Conservation (phyloP, 441 rosid species). For the Rhodomyrtus psidioides region DNA sequence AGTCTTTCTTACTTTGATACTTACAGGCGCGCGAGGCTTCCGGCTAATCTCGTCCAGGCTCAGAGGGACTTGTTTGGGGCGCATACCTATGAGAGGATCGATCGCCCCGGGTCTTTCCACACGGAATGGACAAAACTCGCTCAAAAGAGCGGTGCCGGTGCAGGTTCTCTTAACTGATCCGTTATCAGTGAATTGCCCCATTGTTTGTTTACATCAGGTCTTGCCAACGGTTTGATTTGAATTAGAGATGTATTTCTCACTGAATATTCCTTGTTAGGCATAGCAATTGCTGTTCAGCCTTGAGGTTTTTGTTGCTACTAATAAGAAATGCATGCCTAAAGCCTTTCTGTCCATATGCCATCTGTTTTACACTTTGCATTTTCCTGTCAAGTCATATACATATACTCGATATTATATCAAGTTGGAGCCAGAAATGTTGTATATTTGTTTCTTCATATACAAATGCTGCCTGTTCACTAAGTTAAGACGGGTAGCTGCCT, state of each 20-base stretch:
- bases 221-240: slow-evolving; percentile 18
- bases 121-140: slow-evolving; percentile 90
- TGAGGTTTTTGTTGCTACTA: slow-evolving; percentile 22
- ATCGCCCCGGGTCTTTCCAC: slow-evolving; percentile 71
- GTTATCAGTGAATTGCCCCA: not conserved
- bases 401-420: not conserved
- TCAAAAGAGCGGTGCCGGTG: slow-evolving; percentile 24
- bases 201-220: slow-evolving; percentile 12
- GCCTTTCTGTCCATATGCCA: not conserved
- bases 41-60: slow-evolving; percentile 93
- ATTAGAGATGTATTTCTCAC: not conserved
- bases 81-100: slow-evolving; percentile 85
- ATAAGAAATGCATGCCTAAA: slow-evolving; percentile 55
- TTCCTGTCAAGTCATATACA: not conserved
- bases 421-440: not conserved
- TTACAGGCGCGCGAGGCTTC: slow-evolving; percentile 84
- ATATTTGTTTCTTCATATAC: not conserved
- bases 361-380: not conserved
- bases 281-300: slow-evolving; percentile 22
- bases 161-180: slow-evolving; percentile 42
- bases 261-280: slow-evolving; percentile 26
- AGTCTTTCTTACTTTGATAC: slow-evolving; percentile 92
- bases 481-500: not conserved
- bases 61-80: slow-evolving; percentile 98
- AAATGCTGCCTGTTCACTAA: not conserved